These are phyloP conservation scores for Naganishia vishniacii DNA, from an alignment of 768 basidiomycete species.

Conservation along the genomic window DNA sequence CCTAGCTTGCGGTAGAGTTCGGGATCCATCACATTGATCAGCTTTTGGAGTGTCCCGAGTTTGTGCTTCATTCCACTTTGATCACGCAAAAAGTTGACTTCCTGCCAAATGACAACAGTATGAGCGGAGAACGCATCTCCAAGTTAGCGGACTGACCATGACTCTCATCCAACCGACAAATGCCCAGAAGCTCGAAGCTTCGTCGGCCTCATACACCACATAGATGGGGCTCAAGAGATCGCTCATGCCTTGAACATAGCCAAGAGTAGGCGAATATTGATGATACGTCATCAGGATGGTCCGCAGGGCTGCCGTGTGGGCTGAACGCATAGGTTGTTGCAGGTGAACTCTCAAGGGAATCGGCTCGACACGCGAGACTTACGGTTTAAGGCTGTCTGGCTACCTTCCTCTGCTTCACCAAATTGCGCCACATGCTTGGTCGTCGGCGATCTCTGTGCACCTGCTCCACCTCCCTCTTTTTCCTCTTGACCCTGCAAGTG, in stretches of 20 bases:
- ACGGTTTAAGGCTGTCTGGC: slow-evolving; percentile 45
- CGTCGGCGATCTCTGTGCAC: slow-evolving; percentile 6
- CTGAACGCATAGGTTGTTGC: slow-evolving; percentile 28
- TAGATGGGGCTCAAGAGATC: slow-evolving; percentile 92
- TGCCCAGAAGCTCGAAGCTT: slow-evolving; percentile 91
- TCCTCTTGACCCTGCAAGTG: slow-evolving; percentile 51
- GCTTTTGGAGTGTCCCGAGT: slow-evolving; percentile 75
- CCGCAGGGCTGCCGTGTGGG: slow-evolving; percentile 79
- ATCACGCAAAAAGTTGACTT: slow-evolving; percentile 89
- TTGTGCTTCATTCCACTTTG: slow-evolving; percentile 98
- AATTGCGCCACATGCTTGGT: slow-evolving; percentile 19
- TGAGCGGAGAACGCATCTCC: background rate
- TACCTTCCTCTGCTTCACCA: slow-evolving; percentile 45
- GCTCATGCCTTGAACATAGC: slow-evolving; percentile 98
- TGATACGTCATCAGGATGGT: slow-evolving; percentile 70
- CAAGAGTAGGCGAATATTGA: slow-evolving; percentile 52
- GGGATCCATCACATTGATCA: slow-evolving; percentile 90
- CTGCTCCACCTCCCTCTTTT: slow-evolving; percentile 53
- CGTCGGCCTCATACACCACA: slow-evolving; percentile 80
- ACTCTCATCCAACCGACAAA: slow-evolving; percentile 91
- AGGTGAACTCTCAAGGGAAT: no score
- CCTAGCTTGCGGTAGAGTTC: slow-evolving; percentile 80
- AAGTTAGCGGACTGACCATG: slow-evolving; percentile 61
- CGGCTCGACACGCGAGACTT: slow-evolving; percentile 11
- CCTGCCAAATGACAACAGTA: slow-evolving; percentile 52